Evolutionary conservation across 179 eudicot genomes (phyloP).

Genomic region (Actinidia arguta): DNA sequence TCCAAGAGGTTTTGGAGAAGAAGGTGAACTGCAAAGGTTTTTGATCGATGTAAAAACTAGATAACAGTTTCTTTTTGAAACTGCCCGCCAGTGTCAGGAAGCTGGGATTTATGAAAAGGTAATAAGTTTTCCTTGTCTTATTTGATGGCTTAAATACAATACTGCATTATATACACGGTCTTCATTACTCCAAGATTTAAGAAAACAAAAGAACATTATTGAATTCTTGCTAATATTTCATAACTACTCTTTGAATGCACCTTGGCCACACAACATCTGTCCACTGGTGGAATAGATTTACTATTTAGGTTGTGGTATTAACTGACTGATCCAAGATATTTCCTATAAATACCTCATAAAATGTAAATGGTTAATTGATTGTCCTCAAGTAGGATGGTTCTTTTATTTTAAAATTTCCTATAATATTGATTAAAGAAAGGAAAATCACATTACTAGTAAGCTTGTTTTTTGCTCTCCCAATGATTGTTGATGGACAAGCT

Average conservation of each 20-base stretch:
- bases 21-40: constrained; percentile 87
- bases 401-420: no score
- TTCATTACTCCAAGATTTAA: not conserved
- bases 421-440: no score
- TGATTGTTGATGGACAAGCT: not conserved
- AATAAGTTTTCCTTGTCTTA: constrained; percentile 27
- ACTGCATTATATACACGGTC: not conserved
- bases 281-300: not conserved
- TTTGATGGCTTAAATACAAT: not conserved
- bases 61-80: constrained; percentile 88
- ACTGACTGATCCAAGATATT: no score
- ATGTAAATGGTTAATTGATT: no score
- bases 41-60: constrained; percentile 62
- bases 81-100: constrained; percentile 91
- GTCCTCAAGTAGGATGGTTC: no score
- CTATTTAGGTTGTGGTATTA: not conserved
- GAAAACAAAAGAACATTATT: no score
- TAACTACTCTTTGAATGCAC: not conserved
- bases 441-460: no score
- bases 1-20: constrained; percentile 91
- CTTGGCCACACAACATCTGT: not conserved
- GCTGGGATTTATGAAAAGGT: constrained; percentile 92
- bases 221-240: not conserved
- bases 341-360: no score
- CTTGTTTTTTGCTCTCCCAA: no score